A percentile compares a stretch with the other conserved stretches of the same genome.
phyloP scores from a whole-genome alignment of 768 basidiomycete genomes.

The Lentinula aciculospora region DNA sequence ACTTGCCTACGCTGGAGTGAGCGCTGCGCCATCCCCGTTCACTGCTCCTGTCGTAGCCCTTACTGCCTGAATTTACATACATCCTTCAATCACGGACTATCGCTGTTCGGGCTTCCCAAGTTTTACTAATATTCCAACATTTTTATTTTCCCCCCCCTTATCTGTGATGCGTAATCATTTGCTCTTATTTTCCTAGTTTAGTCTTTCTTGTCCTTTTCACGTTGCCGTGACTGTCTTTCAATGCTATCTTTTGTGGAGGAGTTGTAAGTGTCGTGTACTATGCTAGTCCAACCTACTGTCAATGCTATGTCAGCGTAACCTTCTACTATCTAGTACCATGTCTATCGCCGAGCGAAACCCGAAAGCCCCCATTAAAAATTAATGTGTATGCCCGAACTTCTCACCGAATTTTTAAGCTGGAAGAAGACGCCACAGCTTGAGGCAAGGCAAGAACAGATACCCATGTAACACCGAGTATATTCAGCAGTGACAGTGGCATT shows the following conservation, averaged over 20 bases:
- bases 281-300: background rate
- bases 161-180: background rate
- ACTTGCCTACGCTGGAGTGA: constrained; percentile 32
- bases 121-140: background rate
- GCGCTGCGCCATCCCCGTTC: constrained; percentile 28
- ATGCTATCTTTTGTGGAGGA: background rate
- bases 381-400: background rate
- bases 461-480: no score
- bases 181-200: background rate
- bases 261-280: background rate
- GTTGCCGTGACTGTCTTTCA: background rate
- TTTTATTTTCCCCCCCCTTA: background rate
- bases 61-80: background rate
- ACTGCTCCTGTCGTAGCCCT: constrained; percentile 27
- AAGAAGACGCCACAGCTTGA: background rate
- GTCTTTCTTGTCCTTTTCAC: background rate
- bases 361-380: background rate
- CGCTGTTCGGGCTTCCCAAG: background rate
- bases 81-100: background rate
- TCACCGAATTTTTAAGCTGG: background rate
- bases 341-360: constrained; percentile 3
- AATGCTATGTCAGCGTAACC: background rate
- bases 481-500: no score
- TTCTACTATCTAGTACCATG: no score
- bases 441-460: background rate